Percentiles rank a stretch among this genome's conserved stretches.
phyloP scores from a whole-genome alignment of 208 protist species.

The Leishmania tarentolae region DNA sequence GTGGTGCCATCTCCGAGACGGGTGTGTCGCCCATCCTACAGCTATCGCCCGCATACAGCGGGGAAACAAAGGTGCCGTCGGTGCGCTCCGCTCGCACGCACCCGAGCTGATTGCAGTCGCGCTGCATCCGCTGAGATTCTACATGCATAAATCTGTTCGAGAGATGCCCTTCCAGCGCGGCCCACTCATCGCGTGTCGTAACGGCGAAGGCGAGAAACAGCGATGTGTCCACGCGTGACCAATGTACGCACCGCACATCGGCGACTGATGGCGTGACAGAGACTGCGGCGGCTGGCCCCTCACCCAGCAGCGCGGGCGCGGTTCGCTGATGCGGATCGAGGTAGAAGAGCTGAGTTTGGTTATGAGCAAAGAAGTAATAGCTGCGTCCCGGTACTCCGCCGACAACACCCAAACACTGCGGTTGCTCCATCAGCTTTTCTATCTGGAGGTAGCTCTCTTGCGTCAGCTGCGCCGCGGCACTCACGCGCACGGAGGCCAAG shows the following conservation, averaged over 20 bases:
- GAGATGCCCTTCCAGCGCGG: constrained; percentile 34
- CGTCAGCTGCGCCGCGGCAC: constrained; percentile 35
- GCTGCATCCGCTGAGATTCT: constrained; percentile 18
- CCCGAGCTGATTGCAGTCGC: constrained; percentile 25
- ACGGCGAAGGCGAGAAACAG: constrained; percentile 74
- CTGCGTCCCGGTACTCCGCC: constrained; percentile 65
- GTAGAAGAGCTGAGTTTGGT: constrained; percentile 62
- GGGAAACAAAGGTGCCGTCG: constrained; percentile 26
- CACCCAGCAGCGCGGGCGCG: constrained; percentile 36
- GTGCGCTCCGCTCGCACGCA: constrained; percentile 9
- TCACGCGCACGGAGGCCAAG: constrained; percentile 58
- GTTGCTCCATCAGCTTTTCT: constrained; percentile 54
- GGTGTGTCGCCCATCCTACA: constrained; percentile 6
- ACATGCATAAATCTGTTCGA: constrained; percentile 42
- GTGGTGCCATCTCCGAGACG: neutral
- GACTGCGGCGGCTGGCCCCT: constrained; percentile 8
- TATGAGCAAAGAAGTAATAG: constrained; percentile 80
- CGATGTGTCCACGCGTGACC: constrained; percentile 64
- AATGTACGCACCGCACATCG: constrained; percentile 58
- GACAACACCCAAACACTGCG: constrained; percentile 65
- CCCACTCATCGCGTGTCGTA: constrained; percentile 38
- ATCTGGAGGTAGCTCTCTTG: constrained; percentile 65
- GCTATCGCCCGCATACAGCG: constrained; percentile 11
- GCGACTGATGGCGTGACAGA: constrained; percentile 36
- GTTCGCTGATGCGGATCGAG: constrained; percentile 74